Base-by-base conservation (phyloP, 257 asterid genomes). In the Solanum tacnaense region DNA sequence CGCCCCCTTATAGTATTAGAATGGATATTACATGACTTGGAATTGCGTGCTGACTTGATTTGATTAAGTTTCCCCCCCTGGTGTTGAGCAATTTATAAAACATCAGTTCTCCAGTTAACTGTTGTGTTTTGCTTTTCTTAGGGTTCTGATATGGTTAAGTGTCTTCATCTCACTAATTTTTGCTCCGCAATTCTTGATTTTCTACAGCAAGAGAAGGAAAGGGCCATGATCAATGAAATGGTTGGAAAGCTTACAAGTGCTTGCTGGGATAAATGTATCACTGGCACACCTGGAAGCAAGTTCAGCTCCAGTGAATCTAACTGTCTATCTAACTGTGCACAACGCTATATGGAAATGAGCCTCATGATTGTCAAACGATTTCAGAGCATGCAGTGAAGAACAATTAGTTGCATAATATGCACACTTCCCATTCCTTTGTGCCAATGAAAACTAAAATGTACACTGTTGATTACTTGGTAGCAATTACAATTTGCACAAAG, bases 191-290 rank as follows among this genome's bases (percentile, higher is more conserved):
- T 78, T 25, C 62, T 41, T 41, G 2, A 78, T 41, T 13, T 32
- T 89, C 87, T 89, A 79, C 95, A 96, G 99, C 94, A 93, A 93
- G 98, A 95, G 86, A 94, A 95, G 86, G 94, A 96, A 78, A 94
- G 88, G 44, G 99, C 99, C 9, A 93, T 95, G 98, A 91, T 94
- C 31, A 93, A 89, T 75, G 98, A 96, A 92, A 88, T 95, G 91
- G 89, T 96, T 73, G 95, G 94, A 25, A 96, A 96, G 92, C 93
- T 95, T 21, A 96, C 99, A n/a, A 75, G 94, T 29, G 89, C 88
- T 7, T 96, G 98, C 89, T 96, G 99, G 98, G 98, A 96, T 90
- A 96, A 95, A 90, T 94, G 99, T 95, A 93, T 96, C 86, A 94
- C 96, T 7, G 88, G 98, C n/a, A 90, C 94, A 25, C 99, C 98